Evolutionary conservation across 2,329 filamentous ascomycete genomes (phyloP).

Genomic region (Epichloe aotearoae): DNA sequence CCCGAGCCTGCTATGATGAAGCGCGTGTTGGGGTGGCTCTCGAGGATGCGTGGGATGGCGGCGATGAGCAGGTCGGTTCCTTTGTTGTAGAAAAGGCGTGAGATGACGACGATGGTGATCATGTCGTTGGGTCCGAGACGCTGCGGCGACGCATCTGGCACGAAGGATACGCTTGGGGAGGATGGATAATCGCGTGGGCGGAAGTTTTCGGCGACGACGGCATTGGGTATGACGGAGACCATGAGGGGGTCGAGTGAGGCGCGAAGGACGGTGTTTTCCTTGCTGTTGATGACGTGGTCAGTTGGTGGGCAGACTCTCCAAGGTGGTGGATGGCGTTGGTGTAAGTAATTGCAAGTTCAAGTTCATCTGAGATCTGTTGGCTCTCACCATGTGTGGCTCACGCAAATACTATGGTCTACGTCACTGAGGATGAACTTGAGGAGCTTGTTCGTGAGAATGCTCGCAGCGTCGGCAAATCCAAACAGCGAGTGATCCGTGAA

Average conservation of each 20-base stretch:
- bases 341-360: no score
- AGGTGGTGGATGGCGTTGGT: not conserved
- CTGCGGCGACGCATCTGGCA: slow-evolving; percentile 41
- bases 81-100: slow-evolving; percentile 96
- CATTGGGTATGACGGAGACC: slow-evolving; percentile 96
- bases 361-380: not conserved
- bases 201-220: slow-evolving; percentile 94
- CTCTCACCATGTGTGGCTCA: slow-evolving; percentile 86
- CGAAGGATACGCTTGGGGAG: slow-evolving; percentile 20
- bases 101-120: slow-evolving; percentile 95
- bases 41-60: slow-evolving; percentile 82
- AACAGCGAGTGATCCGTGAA: slow-evolving; percentile 97
- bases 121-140: slow-evolving; percentile 69
- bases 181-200: slow-evolving; percentile 43
- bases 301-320: not conserved
- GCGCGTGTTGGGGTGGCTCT: slow-evolving; percentile 79
- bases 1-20: slow-evolving; percentile 96
- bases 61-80: slow-evolving; percentile 95
- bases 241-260: slow-evolving; percentile 91
- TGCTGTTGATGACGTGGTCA: slow-evolving; percentile 38
- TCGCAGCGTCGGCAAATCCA: slow-evolving; percentile 90
- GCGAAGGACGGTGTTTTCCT: slow-evolving; percentile 92
- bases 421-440: slow-evolving; percentile 94
- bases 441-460: slow-evolving; percentile 92
- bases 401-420: slow-evolving; percentile 95